Percentiles rank a stretch among this genome's conserved stretches.
These are phyloP conservation scores for Podila horticola DNA, from an alignment of 192 early-diverging fungal species.

Conservation along the genomic window DNA sequence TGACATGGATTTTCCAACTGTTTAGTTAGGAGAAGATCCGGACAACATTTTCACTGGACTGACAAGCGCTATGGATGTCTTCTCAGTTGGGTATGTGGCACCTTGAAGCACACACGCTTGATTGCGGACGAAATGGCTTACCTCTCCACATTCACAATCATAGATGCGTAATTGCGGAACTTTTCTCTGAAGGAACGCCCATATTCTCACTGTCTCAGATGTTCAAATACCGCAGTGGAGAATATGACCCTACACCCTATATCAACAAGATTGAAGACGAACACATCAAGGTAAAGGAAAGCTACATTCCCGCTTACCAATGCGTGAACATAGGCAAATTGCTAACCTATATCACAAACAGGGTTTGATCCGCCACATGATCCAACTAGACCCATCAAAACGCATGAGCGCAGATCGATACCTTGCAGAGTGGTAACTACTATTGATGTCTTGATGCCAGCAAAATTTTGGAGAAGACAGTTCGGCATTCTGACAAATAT, in stretches of 20 bases:
- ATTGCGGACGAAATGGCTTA: neutral
- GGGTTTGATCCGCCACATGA: constrained; percentile 87
- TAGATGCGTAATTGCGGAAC: constrained; percentile 88
- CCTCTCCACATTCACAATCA: too few species aligned
- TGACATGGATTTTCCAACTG: neutral
- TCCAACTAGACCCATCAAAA: constrained; percentile 81
- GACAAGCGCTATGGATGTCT: constrained; percentile 93
- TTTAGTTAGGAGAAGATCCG: constrained; percentile 29
- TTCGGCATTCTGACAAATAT: neutral
- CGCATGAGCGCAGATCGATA: constrained; percentile 82
- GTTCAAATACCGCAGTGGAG: constrained; percentile 86
- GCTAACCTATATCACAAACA: constrained; percentile 21
- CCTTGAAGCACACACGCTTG: neutral
- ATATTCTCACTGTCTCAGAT: constrained; percentile 94
- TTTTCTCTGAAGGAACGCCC: constrained; percentile 93
- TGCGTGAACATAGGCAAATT: neutral
- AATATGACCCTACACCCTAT: constrained; percentile 74
- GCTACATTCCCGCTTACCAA: neutral
- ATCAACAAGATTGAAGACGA: constrained; percentile 86
- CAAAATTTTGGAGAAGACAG: neutral
- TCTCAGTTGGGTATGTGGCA: constrained; percentile 81
- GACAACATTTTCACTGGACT: constrained; percentile 55
- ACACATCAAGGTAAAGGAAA: constrained; percentile 69
- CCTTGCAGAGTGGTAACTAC: constrained; percentile 71
- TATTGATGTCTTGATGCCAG: neutral